Evolutionary conservation across 1,139 yeast species (phyloP).

Genomic region (Spencermartinsiella ligniputridi): DNA sequence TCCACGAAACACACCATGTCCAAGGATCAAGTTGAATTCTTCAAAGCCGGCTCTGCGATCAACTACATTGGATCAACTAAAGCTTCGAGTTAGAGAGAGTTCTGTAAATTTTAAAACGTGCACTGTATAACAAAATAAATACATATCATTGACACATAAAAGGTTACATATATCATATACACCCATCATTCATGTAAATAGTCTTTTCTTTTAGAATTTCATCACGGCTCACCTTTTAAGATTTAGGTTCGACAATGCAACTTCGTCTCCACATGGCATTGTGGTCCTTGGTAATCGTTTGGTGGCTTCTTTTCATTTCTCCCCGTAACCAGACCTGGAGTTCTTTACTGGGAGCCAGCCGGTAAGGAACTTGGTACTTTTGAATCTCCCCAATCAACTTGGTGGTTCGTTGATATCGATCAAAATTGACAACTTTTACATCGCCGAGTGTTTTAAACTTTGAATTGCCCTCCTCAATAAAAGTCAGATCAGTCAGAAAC

Average conservation of each 20-base stretch:
- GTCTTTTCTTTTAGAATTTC: too few species aligned
- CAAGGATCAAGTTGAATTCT: constrained; percentile 89
- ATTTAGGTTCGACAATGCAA: constrained; percentile 34
- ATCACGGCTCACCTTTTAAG: too few species aligned
- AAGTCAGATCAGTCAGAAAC: constrained; percentile 81
- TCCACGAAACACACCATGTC: constrained; percentile 93
- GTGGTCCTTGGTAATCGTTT: constrained; percentile 28
- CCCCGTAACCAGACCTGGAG: constrained; percentile 33
- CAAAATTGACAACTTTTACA: constrained; percentile 64
- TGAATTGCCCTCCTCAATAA: constrained; percentile 83
- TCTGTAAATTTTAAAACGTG: not conserved
- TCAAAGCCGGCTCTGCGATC: constrained; percentile 96
- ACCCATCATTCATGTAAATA: too few species aligned
- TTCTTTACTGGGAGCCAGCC: constrained; percentile 22
- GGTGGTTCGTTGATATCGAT: constrained; percentile 72
- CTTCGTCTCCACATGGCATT: constrained; percentile 38
- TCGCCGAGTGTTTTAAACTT: constrained; percentile 43
- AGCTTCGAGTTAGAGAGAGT: too few species aligned
- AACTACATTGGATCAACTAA: constrained; percentile 70
- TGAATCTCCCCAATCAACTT: constrained; percentile 75
- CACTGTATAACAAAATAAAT: constrained; percentile 2
- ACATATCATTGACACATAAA: constrained; percentile 1
- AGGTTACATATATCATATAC: too few species aligned
- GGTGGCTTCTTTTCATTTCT: constrained; percentile 34
- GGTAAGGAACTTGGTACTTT: constrained; percentile 63